A percentile compares a stretch with the other conserved stretches of the same genome.
phyloP scores from a whole-genome alignment of 306 rosid genomes.

The Sechiopsis laciniata region DNA sequence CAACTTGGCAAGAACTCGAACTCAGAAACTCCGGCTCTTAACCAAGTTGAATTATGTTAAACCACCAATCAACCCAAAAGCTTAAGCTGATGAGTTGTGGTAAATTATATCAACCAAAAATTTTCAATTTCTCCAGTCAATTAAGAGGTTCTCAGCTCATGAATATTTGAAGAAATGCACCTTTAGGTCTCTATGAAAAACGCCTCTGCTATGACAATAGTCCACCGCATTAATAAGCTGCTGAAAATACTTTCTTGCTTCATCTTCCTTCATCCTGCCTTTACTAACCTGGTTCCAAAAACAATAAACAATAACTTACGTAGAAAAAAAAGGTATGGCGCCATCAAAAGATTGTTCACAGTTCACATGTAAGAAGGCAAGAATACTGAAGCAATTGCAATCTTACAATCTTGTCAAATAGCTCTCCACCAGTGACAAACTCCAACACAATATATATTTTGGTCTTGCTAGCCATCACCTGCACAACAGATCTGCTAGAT shows the following conservation, averaged over 20 bases:
- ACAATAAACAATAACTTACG: neutral
- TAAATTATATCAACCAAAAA: too few species aligned
- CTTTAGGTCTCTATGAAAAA: constrained; percentile 29
- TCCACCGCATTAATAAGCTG: constrained; percentile 23
- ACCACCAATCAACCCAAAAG: too few species aligned
- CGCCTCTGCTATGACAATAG: constrained; percentile 25
- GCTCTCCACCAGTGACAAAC: constrained; percentile 90
- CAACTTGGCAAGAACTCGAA: too few species aligned
- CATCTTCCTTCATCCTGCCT: constrained; percentile 24
- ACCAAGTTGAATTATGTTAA: too few species aligned
- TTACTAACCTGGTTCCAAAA: constrained; percentile 18
- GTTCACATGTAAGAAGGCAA: neutral
- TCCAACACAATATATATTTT: constrained; percentile 90
- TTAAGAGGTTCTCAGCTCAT: neutral
- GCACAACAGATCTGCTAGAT: constrained; percentile 32
- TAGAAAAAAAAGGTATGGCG: neutral
- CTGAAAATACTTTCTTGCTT: constrained; percentile 21
- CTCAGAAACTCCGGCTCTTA: too few species aligned
- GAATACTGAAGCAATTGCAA: constrained; percentile 17
- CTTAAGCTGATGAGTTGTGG: too few species aligned
- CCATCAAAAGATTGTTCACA: neutral
- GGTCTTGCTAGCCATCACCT: constrained; percentile 96
- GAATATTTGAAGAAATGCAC: constrained; percentile 29
- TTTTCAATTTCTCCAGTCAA: neutral
- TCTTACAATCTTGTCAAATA: constrained; percentile 91